Evolutionary conservation across 2,329 filamentous ascomycete genomes (phyloP).

Genomic region (Monilinia fructigena): DNA sequence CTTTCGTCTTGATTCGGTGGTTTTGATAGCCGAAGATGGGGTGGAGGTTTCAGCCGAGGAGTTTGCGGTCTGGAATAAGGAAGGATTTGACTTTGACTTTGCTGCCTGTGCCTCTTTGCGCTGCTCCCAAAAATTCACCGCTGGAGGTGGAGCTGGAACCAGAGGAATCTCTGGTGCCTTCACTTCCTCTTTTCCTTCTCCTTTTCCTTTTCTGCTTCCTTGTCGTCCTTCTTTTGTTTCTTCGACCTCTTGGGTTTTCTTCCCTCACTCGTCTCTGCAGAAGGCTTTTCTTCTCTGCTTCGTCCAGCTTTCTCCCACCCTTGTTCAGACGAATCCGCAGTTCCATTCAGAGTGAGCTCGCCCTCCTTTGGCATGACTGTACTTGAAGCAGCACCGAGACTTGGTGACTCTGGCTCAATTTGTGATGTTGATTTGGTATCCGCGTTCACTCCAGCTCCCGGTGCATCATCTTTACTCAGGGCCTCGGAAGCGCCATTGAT

Average conservation of each 20-base stretch:
- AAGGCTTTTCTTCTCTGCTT: constrained; percentile 59
- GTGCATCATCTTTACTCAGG: constrained; percentile 28
- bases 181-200: constrained; percentile 60
- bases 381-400: constrained; percentile 51
- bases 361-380: constrained; percentile 51
- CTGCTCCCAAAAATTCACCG: constrained; percentile 86
- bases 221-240: constrained; percentile 41
- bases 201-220: constrained; percentile 55
- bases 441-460: constrained; percentile 27
- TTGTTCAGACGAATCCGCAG: constrained; percentile 59
- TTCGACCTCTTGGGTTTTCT: constrained; percentile 37
- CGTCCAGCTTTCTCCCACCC: constrained; percentile 67
- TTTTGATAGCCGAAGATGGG: constrained; percentile 35
- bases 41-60: constrained; percentile 22
- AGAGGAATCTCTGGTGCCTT: constrained; percentile 52
- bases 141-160: constrained; percentile 76
- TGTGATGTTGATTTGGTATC: constrained; percentile 32
- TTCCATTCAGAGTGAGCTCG: constrained; percentile 60
- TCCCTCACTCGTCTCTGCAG: constrained; percentile 41
- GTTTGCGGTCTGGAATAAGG: constrained; percentile 26
- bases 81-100: constrained; percentile 44
- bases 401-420: constrained; percentile 50
- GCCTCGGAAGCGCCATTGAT: constrained; percentile 33
- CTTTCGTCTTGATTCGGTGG: constrained; percentile 44
- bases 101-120: constrained; percentile 64